Evolutionary conservation across 371 early-diverging fungal genomes (phyloP).

Genomic region (Syncephalastrum contaminatum): DNA sequence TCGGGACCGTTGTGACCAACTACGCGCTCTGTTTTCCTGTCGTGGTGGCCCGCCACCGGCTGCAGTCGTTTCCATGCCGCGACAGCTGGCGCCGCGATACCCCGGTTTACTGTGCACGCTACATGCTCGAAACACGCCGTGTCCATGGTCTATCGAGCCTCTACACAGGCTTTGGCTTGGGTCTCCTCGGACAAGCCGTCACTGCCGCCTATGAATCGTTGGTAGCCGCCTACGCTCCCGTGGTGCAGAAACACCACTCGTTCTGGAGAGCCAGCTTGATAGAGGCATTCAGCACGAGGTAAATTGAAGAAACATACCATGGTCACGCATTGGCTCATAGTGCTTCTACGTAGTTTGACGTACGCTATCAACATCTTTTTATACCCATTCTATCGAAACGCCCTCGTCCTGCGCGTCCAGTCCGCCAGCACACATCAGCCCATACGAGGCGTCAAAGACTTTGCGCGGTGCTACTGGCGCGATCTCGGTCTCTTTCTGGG

Average conservation of each 20-base stretch:
- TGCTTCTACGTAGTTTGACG: slow-evolving; percentile 11
- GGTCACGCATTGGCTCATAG: too few species aligned
- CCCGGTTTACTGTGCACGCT: slow-evolving; percentile 37
- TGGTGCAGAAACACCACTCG: slow-evolving; percentile 22
- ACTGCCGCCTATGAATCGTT: slow-evolving; percentile 54
- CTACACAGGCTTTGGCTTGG: slow-evolving; percentile 59
- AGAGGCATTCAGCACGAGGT: not conserved
- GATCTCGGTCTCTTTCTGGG: slow-evolving; percentile 41
- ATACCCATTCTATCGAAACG: slow-evolving; percentile 55
- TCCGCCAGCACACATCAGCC: slow-evolving; percentile 18
- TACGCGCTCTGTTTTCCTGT: slow-evolving; percentile 59
- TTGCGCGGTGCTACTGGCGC: slow-evolving; percentile 40
- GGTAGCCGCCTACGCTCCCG: slow-evolving; percentile 22
- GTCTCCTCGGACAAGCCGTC: slow-evolving; percentile 54
- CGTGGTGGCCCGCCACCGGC: slow-evolving; percentile 55
- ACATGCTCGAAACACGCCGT: slow-evolving; percentile 14
- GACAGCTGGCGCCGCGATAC: slow-evolving; percentile 31
- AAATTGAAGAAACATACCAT: not conserved
- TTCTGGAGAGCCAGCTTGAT: not conserved
- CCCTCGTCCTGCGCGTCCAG: slow-evolving; percentile 56
- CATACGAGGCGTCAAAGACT: slow-evolving; percentile 20
- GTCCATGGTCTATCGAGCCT: slow-evolving; percentile 49
- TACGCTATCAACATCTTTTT: slow-evolving; percentile 48
- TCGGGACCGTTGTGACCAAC: slow-evolving; percentile 57
- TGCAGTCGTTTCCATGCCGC: slow-evolving; percentile 28